These are phyloP conservation scores for Phytophthora constricta DNA, from an alignment of 352 stramenopile genomes.

Conservation along the genomic window DNA sequence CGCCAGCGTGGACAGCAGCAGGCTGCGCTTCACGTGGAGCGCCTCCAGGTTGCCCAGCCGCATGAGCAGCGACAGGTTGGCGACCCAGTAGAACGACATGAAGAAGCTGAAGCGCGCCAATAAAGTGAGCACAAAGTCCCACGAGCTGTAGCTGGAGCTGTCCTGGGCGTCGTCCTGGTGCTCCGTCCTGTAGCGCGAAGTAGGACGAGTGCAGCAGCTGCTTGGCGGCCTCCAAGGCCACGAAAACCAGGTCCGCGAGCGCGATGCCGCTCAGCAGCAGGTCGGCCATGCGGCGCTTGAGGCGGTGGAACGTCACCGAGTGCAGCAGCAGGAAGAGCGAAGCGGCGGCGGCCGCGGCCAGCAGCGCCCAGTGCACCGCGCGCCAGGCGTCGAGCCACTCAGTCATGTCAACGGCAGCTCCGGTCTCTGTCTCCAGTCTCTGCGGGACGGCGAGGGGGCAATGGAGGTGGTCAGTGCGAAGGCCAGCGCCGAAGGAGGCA, in stretches of 20 bases:
- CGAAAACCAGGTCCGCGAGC: slow-evolving; percentile 61
- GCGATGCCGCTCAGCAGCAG: slow-evolving; percentile 73
- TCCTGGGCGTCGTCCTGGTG: slow-evolving; percentile 5
- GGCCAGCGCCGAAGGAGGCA: neutral
- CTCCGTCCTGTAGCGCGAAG: slow-evolving; percentile 40
- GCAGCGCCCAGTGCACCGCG: slow-evolving; percentile 57
- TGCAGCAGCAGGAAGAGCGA: slow-evolving; percentile 70
- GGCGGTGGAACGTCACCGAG: slow-evolving; percentile 59
- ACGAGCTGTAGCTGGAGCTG: slow-evolving; percentile 5
- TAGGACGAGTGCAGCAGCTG: slow-evolving; percentile 55
- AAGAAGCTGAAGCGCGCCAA: slow-evolving; percentile 72
- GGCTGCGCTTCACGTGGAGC: slow-evolving; percentile 55
- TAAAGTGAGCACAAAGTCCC: slow-evolving; percentile 41
- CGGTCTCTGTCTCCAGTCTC: slow-evolving; percentile 9
- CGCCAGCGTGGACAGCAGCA: slow-evolving; percentile 54
- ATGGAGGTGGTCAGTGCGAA: neutral
- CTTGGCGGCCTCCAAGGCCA: slow-evolving; percentile 54
- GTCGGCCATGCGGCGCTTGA: slow-evolving; percentile 75
- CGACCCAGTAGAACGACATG: slow-evolving; percentile 80
- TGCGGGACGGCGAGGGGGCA: neutral
- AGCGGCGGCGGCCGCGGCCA: slow-evolving; percentile 40
- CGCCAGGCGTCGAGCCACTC: slow-evolving; percentile 54
- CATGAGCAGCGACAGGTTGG: slow-evolving; percentile 76
- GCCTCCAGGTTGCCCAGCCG: slow-evolving; percentile 60
- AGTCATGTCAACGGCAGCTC: no score